Conservation (phyloP, 2,329 filamentous ascomycete genomes). For the Fusarium devonianum region DNA sequence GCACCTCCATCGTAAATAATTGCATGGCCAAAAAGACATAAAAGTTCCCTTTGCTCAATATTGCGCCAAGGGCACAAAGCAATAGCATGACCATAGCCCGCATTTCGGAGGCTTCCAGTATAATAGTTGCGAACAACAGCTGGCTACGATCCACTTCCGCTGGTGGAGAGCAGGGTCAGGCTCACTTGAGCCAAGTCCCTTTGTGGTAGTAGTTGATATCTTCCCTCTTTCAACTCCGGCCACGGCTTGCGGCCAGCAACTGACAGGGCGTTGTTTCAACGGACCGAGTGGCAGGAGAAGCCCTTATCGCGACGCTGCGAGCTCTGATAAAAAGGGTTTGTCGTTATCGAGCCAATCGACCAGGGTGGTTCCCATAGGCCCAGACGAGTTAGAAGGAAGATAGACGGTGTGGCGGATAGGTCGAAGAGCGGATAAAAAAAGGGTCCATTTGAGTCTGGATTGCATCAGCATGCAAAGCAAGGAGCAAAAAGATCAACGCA, state of each 20-base stretch:
- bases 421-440: slow-evolving; percentile 17
- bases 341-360: slow-evolving; percentile 28
- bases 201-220: slow-evolving; percentile 10
- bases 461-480: slow-evolving; percentile 25
- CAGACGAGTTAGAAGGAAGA: slow-evolving; percentile 8
- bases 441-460: slow-evolving; percentile 36
- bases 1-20: slow-evolving; percentile 5
- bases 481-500: slow-evolving; percentile 12
- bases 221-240: neutral
- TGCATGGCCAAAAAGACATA: slow-evolving; percentile 16
- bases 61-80: neutral
- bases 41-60: neutral
- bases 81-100: neutral
- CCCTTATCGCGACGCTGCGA: slow-evolving; percentile 25
- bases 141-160: too few relatives aligned
- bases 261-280: slow-evolving; percentile 1
- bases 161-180: slow-evolving; percentile 8
- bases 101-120: neutral
- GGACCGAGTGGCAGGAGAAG: slow-evolving; percentile 13
- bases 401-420: slow-evolving; percentile 14
- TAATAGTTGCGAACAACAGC: neutral
- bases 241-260: neutral
- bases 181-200: slow-evolving; percentile 20
- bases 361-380: slow-evolving; percentile 11
- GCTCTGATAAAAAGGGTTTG: neutral